Conservation (phyloP, 352 stramenopile species). For the Pythium utonaiense region DNA sequence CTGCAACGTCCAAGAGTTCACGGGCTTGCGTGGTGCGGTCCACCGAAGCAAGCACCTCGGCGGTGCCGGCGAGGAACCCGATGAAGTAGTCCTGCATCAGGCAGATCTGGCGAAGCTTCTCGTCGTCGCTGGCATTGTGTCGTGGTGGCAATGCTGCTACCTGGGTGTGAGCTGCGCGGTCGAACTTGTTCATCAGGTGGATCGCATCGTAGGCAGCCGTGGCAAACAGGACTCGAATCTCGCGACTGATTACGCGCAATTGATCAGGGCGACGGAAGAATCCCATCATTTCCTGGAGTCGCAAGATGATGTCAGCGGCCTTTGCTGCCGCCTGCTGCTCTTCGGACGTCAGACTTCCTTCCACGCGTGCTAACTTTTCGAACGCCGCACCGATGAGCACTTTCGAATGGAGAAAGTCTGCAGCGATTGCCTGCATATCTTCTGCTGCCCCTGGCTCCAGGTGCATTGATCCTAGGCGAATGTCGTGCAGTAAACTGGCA, state of each 20-base stretch:
- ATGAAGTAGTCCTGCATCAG: constrained; percentile 9
- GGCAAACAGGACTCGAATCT: constrained; percentile 3
- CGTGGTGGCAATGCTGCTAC: not conserved
- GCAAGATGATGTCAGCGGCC: not conserved
- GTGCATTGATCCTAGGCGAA: not conserved
- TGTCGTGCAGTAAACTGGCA: not conserved
- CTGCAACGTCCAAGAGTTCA: constrained; percentile 17
- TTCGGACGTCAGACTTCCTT: not conserved
- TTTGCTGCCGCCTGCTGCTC: not conserved
- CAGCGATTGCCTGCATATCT: not conserved
- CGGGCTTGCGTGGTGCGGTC: constrained; percentile 14
- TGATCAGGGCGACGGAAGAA: not conserved
- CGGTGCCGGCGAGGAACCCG: constrained; percentile 5
- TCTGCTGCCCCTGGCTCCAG: not conserved
- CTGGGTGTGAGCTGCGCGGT: constrained; percentile 9
- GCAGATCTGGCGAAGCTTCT: constrained; percentile 14
- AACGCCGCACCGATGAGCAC: not conserved
- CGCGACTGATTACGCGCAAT: not conserved
- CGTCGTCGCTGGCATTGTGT: not conserved
- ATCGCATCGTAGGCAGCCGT: constrained; percentile 10
- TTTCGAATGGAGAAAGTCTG: not conserved
- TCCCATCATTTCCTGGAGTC: not conserved
- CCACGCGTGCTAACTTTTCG: not conserved
- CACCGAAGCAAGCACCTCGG: constrained; percentile 2
- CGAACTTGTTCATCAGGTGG: constrained; percentile 16